These are phyloP conservation scores for Dictyostelium intermedium DNA, from an alignment of 78 protist species.

Conservation along the genomic window DNA sequence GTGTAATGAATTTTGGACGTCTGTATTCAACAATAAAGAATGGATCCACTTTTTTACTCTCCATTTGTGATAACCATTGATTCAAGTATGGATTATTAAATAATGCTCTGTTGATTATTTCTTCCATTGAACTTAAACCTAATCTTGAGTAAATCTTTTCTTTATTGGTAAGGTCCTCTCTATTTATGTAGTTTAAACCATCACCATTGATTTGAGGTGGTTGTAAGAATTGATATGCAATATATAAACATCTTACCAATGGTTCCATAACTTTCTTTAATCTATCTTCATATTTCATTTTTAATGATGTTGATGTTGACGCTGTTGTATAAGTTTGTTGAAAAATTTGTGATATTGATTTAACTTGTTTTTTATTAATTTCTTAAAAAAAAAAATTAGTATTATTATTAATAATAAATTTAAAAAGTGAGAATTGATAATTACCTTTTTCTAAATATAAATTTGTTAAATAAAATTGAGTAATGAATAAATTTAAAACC, in stretches of 20 bases:
- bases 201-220: background rate
- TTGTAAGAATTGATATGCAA: conserved; percentile 2
- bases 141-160: background rate
- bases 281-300: background rate
- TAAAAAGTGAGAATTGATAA: background rate
- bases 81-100: background rate
- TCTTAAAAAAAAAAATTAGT: background rate
- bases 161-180: conserved; percentile 7
- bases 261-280: background rate
- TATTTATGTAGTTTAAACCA: background rate
- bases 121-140: background rate
- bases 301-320: background rate
- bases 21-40: background rate
- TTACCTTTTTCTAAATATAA: conserved; percentile 35
- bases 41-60: conserved; percentile 21
- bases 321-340: background rate
- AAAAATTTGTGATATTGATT: conserved; percentile 1
- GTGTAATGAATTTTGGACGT: conserved; percentile 46
- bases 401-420: background rate
- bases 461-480: conserved; percentile 53
- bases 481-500: conserved; percentile 22
- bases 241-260: background rate
- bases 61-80: conserved; percentile 35
- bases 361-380: conserved; percentile 30
- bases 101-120: background rate